phyloP scores from a whole-genome alignment of 768 basidiomycete species.

The Leccinellum albellum region DNA sequence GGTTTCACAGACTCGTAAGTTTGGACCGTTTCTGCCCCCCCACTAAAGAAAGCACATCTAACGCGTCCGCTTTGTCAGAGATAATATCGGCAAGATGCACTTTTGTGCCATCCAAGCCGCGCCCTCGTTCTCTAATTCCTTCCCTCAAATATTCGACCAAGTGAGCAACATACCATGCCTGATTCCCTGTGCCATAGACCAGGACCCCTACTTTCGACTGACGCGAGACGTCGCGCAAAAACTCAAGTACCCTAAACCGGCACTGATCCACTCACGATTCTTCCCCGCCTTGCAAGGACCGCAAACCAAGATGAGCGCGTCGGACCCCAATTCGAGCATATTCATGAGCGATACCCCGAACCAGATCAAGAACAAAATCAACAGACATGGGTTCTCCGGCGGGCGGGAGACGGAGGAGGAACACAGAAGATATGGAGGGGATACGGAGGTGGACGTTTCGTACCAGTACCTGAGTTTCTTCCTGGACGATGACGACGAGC shows the following conservation, averaged over 20 bases:
- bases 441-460: conserved; percentile 92
- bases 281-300: conserved; percentile 98
- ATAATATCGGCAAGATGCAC: conserved; percentile 97
- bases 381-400: conserved; percentile 93
- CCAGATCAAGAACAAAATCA: conserved; percentile 98
- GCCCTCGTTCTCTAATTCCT: conserved; percentile 96
- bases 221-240: conserved; percentile 93
- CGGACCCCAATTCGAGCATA: conserved; percentile 87
- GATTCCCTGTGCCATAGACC: conserved; percentile 98
- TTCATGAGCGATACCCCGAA: conserved; percentile 92
- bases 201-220: conserved; percentile 95
- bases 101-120: conserved; percentile 95
- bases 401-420: conserved; percentile 96
- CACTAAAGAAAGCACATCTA: neutral
- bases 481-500: conserved; percentile 89
- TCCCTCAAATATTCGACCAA: conserved; percentile 94
- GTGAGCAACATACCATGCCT: conserved; percentile 81
- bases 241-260: conserved; percentile 93
- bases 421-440: conserved; percentile 81
- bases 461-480: conserved; percentile 97
- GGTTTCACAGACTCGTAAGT: conserved; percentile 95
- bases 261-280: conserved; percentile 92
- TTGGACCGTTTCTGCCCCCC: neutral
- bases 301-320: conserved; percentile 99
- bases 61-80: conserved; percentile 45